Base-by-base conservation (phyloP, 2,329 filamentous ascomycete species). In the Aspergillus chevalieri region DNA sequence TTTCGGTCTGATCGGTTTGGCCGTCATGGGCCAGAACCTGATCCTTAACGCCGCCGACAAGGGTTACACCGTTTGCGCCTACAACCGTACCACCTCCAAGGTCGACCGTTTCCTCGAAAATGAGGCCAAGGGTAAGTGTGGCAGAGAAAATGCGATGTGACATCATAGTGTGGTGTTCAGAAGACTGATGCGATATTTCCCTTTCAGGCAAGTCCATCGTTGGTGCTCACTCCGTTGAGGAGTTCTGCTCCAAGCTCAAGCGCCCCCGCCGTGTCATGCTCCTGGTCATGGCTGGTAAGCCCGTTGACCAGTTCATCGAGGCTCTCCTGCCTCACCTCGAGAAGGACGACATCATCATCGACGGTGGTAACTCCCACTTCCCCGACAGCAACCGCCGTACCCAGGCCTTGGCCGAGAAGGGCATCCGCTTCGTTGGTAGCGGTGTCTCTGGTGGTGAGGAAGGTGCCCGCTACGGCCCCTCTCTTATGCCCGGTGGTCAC, bases 381-480 rank as follows among this genome's bases (percentile, higher is more conserved):
- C 93, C 93, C 69, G 93, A 97, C 79, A 92, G 89, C 78, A 97
- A 96, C 85, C 90, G 93, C 76, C 89, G 93, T 69, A 91, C 89
- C 74, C 79, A 87, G 76, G 95, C 96, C 80, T 84, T 97, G 56
- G 75, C 78, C 46, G 64, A 71, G 66, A 97, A 97, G 85, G 87
- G 89, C 65, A 88, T 98, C 74, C 85, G 87, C 68, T 98, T 95
- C 72, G 91, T 98, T 72, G 93, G 93, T 69, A 87, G 86, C 66
- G 93, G 93, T 85, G 93, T 98, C 61, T 98, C 93, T 61, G 93
- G 93, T 78, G 93, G 93, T 80, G 93, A 98, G 81, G 93, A 98
- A 81, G 93, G 93, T 84, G 93, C 93, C 70, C 87, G 93, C 65
- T 95, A 94, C 70, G 93, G 93, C 52, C 93, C 93, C 64, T 96